Base-by-base conservation (phyloP, 768 basidiomycete genomes). In the Leccinum imitatum region DNA sequence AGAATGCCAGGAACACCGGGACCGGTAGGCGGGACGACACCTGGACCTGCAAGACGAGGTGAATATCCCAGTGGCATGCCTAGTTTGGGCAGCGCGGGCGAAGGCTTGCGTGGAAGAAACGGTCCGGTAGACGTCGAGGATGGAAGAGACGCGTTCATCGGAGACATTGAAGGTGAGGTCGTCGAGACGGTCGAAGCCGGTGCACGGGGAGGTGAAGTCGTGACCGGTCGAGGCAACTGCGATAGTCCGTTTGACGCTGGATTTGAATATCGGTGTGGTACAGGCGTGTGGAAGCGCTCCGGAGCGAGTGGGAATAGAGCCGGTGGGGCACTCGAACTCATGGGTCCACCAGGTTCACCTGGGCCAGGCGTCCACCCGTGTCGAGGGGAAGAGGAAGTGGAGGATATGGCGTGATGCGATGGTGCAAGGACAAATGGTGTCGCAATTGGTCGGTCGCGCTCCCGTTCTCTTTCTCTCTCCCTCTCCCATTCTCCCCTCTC, bases 371-470 rank as follows among this genome's bases (percentile, higher is more conserved):
- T 57, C 66, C 79, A 82, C 8, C 74, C 73, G 64, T 80, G 80
- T 53, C 73, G 71, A 2, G 82, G 79, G 4, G 83, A 83, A 37
- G 77, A 77, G 5, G 70, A 63, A 41, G 74, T 67, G 15, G 73
- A 71, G 21, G 68, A 53, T 19, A 76, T 73, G 37, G 69, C 63
- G 30, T 73, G 72, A 55, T 81, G 25, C 31, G 80, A 77, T 6
- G 82, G 78, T 7, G 74, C 77, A 72, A 85, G 79, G 8, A 78
- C 80, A 64, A 85, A 86, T 3, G 84, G 81, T 44, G 79, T 81
- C 6, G 83, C 77, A 50, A 80, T 69, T 2, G 82, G 82, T 58
- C 85, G 76, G 56, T 86, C 85, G 39, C 79, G 77, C 15, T 81
- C 82, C 47, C 82, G 76, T 17, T 80, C 76, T 52, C 75, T 63